These are phyloP conservation scores for Phytophthora ramorum DNA, from an alignment of 352 stramenopile genomes.

Conservation along the genomic window DNA sequence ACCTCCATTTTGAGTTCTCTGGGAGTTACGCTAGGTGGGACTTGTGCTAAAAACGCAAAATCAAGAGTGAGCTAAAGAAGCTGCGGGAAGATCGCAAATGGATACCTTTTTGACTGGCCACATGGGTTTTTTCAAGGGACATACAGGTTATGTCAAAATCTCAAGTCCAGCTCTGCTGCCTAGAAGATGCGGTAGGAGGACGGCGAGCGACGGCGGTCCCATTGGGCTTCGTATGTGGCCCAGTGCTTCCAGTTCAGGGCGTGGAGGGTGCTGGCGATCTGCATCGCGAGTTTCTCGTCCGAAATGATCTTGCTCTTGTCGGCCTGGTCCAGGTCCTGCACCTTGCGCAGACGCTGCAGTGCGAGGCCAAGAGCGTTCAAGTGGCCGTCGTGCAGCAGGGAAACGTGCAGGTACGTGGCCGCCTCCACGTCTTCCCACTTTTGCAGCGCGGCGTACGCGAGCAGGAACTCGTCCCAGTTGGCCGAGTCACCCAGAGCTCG, in stretches of 20 bases:
- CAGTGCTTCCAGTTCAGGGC: conserved; percentile 71
- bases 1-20: background rate
- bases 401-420: conserved; percentile 59
- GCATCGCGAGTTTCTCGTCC: conserved; percentile 60
- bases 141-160: background rate
- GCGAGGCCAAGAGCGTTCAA: conserved; percentile 51
- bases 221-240: conserved; percentile 57
- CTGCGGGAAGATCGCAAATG: background rate
- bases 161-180: too few species aligned
- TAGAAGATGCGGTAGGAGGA: conserved; percentile 74
- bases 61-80: background rate
- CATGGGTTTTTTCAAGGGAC: background rate
- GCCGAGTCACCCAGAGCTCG: conserved; percentile 68
- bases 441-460: conserved; percentile 57
- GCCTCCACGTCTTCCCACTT: conserved; percentile 83
- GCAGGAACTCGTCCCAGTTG: conserved; percentile 66
- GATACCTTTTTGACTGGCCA: background rate
- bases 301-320: conserved; percentile 76
- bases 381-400: conserved; percentile 68
- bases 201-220: conserved; percentile 61
- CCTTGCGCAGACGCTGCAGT: conserved; percentile 77
- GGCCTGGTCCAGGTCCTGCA: conserved; percentile 58
- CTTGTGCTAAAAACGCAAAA: background rate
- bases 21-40: too few species aligned
- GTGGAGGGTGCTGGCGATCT: conserved; percentile 47